Base-by-base conservation (phyloP, 176 grass and related monocot genomes). In the Leersia perrieri region DNA sequence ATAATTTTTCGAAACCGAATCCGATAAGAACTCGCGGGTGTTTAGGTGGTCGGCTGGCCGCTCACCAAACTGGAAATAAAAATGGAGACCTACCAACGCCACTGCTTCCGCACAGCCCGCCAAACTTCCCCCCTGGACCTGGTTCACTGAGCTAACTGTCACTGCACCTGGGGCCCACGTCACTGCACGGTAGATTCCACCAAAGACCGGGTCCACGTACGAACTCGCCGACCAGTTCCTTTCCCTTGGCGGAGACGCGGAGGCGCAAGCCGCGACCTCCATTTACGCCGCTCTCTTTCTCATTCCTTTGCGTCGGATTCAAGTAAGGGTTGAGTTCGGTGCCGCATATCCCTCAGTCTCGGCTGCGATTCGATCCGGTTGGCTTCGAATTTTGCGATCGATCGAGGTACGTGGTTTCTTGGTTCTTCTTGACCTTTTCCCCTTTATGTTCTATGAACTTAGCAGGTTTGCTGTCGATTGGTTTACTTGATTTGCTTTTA, bases 231-330 rank as follows among this genome's bases (percentile, higher is more conserved):
- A 51, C 25, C 65, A 1, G 78, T 1, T 66, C 77, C 77, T 80
- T 80, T 80, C 64, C 63, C 47, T 79, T 70, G 78, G 78, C 65
- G 78, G 65, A 69, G 45, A 80, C 66, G 78, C 66, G 25, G 78
- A 29, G 77, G 64, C 66, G 77, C 77, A 57, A 57, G 64, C 25
- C 55, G 58, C 78, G 45, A 80, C 65, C 78, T 70, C 49, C 66
- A 60, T 80, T 70, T 41, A 22, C 12, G 33, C 64, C 41, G 23
- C 23, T 26, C 27, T 26, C 77, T 28, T 22, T 28, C 63, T 15
- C n/a, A n/a, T n/a, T 57, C 7, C 47, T 55, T 40, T 10, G 9
- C 65, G 78, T 70, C 47, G 47, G 66, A 60, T 70, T 60, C 78
- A 41, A 60, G 42, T 11, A 22, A 60, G 26, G 32, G 15, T 27